Percentiles rank a stretch among this genome's conserved stretches.
Evolutionary conservation across 331 rosid genomes (phyloP).

Genomic region (Pyracantha coccinea): DNA sequence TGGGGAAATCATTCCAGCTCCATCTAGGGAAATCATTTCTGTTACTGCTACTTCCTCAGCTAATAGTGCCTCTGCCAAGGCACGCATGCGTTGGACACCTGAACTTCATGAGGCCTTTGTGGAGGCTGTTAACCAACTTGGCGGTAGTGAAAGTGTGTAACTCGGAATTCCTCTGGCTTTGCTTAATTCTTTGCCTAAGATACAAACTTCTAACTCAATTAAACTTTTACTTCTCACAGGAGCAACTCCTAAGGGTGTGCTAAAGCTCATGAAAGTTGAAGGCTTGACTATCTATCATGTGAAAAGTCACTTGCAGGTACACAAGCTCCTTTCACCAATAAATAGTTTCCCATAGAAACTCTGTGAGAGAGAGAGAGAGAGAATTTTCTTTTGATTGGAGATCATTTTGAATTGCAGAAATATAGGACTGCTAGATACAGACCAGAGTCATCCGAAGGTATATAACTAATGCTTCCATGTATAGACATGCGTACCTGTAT

Average conservation of each 20-base stretch:
- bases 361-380: background rate
- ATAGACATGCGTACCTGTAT: background rate
- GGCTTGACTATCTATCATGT: constrained; percentile 95
- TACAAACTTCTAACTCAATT: constrained; percentile 15
- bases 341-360: constrained; percentile 7
- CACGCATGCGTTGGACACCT: constrained; percentile 99
- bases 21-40: constrained; percentile 36
- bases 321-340: constrained; percentile 5
- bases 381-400: constrained; percentile 18
- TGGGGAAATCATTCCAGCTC: constrained; percentile 34
- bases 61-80: constrained; percentile 57
- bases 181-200: constrained; percentile 8
- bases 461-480: background rate
- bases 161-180: constrained; percentile 16
- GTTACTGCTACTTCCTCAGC: constrained; percentile 44
- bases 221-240: constrained; percentile 33
- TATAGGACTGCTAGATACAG: constrained; percentile 99
- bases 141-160: constrained; percentile 95
- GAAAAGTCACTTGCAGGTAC: constrained; percentile 97
- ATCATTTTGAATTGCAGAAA: constrained; percentile 64
- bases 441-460: constrained; percentile 95
- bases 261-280: constrained; percentile 95
- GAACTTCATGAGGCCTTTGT: constrained; percentile 98
- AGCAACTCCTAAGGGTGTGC: constrained; percentile 98
- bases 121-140: constrained; percentile 94